Evolutionary conservation across 2,329 filamentous ascomycete genomes (phyloP).

Genomic region (Botrytis squamosa): DNA sequence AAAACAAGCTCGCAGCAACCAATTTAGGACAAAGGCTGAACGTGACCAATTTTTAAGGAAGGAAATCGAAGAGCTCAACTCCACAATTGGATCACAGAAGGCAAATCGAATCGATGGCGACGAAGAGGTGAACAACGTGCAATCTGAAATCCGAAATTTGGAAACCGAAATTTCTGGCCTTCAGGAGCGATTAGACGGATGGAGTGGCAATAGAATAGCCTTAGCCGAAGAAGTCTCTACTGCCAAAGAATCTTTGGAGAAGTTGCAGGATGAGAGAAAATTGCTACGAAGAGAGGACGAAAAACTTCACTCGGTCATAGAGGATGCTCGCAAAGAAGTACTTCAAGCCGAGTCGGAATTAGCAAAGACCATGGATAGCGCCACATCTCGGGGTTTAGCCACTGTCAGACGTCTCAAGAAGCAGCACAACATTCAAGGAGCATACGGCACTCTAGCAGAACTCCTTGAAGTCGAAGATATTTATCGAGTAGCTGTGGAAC

Average conservation of each 20-base stretch:
- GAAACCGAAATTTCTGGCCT: slow-evolving; percentile 72
- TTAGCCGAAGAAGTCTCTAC: slow-evolving; percentile 72
- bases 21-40: slow-evolving; percentile 85
- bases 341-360: slow-evolving; percentile 75
- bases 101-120: slow-evolving; percentile 80
- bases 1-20: slow-evolving; percentile 85
- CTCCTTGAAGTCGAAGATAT: slow-evolving; percentile 82
- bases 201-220: slow-evolving; percentile 69
- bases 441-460: slow-evolving; percentile 90
- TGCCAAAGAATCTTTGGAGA: slow-evolving; percentile 76
- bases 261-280: slow-evolving; percentile 82
- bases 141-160: slow-evolving; percentile 67
- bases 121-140: slow-evolving; percentile 74
- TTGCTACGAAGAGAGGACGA: slow-evolving; percentile 86
- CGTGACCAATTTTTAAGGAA: slow-evolving; percentile 78
- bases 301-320: slow-evolving; percentile 74
- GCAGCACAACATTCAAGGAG: slow-evolving; percentile 76
- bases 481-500: slow-evolving; percentile 87
- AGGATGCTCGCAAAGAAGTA: slow-evolving; percentile 73
- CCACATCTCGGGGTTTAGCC: slow-evolving; percentile 82
- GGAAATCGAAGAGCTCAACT: slow-evolving; percentile 78
- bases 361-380: slow-evolving; percentile 83
- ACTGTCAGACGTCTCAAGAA: slow-evolving; percentile 80
- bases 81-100: slow-evolving; percentile 75
- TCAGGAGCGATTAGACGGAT: slow-evolving; percentile 72